phyloP scores from a whole-genome alignment of 2,329 filamentous ascomycete species.

The Sporothrix variecibatus region DNA sequence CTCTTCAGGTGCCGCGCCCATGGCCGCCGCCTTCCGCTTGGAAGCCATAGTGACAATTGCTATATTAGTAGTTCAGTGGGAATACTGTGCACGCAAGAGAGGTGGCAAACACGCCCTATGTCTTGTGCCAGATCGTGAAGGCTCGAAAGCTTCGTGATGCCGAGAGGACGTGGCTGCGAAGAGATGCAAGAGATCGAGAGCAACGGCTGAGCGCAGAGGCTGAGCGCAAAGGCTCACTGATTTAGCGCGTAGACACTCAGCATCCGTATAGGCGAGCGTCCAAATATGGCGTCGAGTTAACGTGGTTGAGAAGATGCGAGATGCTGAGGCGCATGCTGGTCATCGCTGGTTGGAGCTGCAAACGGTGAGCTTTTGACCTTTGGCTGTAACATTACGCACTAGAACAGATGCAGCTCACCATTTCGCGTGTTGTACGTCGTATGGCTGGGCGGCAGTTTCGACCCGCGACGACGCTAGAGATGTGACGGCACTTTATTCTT shows the following conservation, averaged over 20 bases:
- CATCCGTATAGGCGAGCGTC: not conserved
- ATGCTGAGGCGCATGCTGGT: not conserved
- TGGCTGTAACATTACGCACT: not conserved
- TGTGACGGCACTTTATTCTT: conserved; percentile 14
- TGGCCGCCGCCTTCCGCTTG: conserved; percentile 82
- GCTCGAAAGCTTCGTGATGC: not conserved
- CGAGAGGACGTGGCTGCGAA: not conserved
- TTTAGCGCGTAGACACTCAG: not conserved
- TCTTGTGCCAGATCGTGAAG: not conserved
- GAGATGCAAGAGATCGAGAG: not conserved
- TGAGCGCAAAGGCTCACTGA: conserved; percentile 3
- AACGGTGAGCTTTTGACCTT: conserved; percentile 5
- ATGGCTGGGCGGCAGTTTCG: not conserved
- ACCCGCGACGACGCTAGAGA: not conserved
- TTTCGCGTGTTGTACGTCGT: not conserved
- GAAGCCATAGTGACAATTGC: conserved; percentile 68
- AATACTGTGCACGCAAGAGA: not conserved
- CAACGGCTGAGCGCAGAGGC: not conserved
- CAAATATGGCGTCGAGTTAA: not conserved
- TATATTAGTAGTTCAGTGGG: not conserved
- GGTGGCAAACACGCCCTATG: not conserved
- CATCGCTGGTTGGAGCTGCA: not conserved
- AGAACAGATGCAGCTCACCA: conserved; percentile 18
- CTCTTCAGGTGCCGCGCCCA: conserved; percentile 73
- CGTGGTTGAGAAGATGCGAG: not conserved